Evolutionary conservation across 495 filamentous ascomycete species (phyloP).

Genomic region (Parathielavia hyrcaniae): DNA sequence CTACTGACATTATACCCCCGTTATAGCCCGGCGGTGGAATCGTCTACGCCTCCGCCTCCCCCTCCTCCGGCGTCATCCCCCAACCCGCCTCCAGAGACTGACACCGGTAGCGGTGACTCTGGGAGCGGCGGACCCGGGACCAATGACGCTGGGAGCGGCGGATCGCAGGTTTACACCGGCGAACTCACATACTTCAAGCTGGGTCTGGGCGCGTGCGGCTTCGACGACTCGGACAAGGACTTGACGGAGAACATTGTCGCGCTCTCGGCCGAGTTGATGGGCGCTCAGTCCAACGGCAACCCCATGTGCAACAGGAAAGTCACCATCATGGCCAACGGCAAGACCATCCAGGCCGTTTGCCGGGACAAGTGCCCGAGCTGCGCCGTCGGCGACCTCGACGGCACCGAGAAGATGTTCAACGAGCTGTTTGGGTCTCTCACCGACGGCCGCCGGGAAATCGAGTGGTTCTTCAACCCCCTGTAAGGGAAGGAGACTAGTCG

Average conservation of each 20-base stretch:
- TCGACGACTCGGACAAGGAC: conserved; percentile 39
- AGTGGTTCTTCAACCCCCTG: conserved; percentile 44
- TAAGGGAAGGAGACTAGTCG: conserved; percentile 1
- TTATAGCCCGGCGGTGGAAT: conserved; percentile 16
- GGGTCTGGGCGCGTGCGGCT: conserved; percentile 44
- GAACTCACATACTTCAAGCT: conserved; percentile 45
- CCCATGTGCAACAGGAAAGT: conserved; percentile 61
- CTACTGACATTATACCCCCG: conserved; percentile 17
- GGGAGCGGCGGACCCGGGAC: not conserved
- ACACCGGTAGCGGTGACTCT: not conserved
- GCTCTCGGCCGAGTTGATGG: conserved; percentile 37
- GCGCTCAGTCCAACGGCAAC: conserved; percentile 48
- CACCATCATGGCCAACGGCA: conserved; percentile 52
- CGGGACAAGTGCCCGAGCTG: conserved; percentile 77
- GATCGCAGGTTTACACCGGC: conserved; percentile 27
- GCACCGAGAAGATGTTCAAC: conserved; percentile 41
- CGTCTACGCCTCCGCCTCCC: conserved; percentile 9
- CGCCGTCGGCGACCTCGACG: conserved; percentile 39
- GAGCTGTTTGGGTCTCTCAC: conserved; percentile 37
- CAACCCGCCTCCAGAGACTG: conserved; percentile 3
- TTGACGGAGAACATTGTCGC: conserved; percentile 41
- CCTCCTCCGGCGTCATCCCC: conserved; percentile 1
- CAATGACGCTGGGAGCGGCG: conserved; percentile 12
- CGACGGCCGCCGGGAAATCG: conserved; percentile 32
- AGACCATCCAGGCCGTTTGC: conserved; percentile 50